Evolutionary conservation across 495 filamentous ascomycete genomes (phyloP), one percentile per base, ranked within the genome.

Genomic region (Aspergillus baeticus): DNA sequence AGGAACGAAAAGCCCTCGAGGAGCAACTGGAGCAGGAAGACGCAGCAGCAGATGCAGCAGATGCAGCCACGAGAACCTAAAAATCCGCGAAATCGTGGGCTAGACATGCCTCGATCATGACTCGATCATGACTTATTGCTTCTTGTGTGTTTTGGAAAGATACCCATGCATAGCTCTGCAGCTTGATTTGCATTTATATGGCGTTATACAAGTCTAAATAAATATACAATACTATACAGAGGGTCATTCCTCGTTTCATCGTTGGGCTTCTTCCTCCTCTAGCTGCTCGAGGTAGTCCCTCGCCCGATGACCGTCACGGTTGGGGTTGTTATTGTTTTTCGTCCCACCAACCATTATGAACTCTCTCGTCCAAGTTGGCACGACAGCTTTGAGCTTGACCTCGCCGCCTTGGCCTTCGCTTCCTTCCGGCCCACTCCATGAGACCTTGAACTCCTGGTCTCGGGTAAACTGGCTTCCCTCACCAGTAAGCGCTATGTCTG

Each of bases 381-480:
- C 85, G 69, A 96, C 87, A 11, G 93, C 90, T 74, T 90, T 94
- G 7, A 96, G 58, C 62, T 83, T 89, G 3, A 92, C 72, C 58
- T 78, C 76, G 50, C 47, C 58, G 23, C 53, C 63, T 55, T 47
- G 50, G 20, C 36, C 26, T 36, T 73, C 70, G 48, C 81, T 77
- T 51, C 63, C 72, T 17, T 73, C 75, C 45, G 75, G 69, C 4
- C 50, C 63, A 10, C 62, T 61, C 69, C 76, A 83, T 2, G 73
- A 74, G 0, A 86, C 67, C 59, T 78, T 75, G 59, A 87, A 87
- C 49, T 84, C 77, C 35, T 76, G 72, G 4, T 70, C 79, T 3
- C 79, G 76, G 41, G 53, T 77, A 67, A 75, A 85, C 34, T 73
- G 72, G 29, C 74, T 78, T 2, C 74, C 77, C 66, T 88, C 88